phyloP scores from a whole-genome alignment of 2,329 filamentous ascomycete species.

The Trichothecium roseum region DNA sequence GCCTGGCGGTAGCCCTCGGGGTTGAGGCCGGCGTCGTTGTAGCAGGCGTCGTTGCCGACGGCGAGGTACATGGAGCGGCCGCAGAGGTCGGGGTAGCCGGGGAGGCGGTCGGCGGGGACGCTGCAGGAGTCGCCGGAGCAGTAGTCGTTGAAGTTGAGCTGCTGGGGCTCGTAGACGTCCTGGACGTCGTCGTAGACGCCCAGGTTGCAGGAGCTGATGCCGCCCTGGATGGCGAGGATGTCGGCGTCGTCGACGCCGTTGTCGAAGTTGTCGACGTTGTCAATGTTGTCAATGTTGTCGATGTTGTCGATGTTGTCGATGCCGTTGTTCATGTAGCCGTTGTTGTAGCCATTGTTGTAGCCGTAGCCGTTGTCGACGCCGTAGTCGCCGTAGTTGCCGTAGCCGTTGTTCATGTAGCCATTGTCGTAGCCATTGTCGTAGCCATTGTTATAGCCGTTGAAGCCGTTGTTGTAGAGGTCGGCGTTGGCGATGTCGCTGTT shows the following conservation, averaged over 20 bases:
- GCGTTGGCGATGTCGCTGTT: too few species aligned
- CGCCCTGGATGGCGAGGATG: not conserved
- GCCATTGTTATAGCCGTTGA: too few species aligned
- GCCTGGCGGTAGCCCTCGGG: conserved; percentile 1
- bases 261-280: not conserved
- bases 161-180: not conserved
- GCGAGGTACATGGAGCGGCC: conserved; percentile 1
- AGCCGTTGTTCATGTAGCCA: too few species aligned
- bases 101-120: conserved; percentile 2
- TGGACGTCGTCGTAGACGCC: conserved; percentile 2
- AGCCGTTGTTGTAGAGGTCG: too few species aligned
- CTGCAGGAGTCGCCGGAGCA: conserved; percentile 2
- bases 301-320: too few species aligned
- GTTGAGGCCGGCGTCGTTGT: conserved; percentile 1
- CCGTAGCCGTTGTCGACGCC: too few species aligned
- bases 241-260: not conserved
- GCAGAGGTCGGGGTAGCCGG: conserved; percentile 2
- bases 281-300: not conserved
- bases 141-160: conserved; percentile 5
- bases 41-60: conserved; percentile 4
- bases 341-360: too few species aligned
- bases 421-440: too few species aligned
- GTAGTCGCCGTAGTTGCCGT: too few species aligned
- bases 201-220: conserved; percentile 2
- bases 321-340: too few species aligned